Evolutionary conservation across 2,329 filamentous ascomycete species (phyloP).

Genomic region (Emmonsia crescens): DNA sequence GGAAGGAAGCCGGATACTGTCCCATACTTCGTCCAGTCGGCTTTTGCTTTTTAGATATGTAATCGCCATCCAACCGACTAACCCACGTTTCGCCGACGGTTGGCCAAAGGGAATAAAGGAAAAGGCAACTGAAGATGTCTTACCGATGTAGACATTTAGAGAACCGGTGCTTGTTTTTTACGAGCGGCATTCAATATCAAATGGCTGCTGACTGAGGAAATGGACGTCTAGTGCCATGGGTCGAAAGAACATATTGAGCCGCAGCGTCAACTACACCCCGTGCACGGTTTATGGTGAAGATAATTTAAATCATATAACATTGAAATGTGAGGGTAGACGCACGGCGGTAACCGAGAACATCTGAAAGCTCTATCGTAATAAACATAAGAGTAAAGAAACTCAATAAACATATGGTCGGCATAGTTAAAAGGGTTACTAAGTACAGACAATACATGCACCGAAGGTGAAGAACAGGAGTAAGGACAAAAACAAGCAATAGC

Average conservation of each 20-base stretch:
- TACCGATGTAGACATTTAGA: background rate
- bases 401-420: background rate
- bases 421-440: background rate
- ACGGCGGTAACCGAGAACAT: background rate
- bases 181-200: background rate
- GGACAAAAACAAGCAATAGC: background rate
- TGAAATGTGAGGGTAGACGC: background rate
- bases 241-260: background rate
- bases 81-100: background rate
- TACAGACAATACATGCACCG: conserved; percentile 1
- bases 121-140: background rate
- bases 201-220: background rate
- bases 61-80: background rate
- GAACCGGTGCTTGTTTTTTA: background rate
- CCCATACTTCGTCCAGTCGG: background rate
- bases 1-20: background rate
- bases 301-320: background rate
- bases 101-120: background rate
- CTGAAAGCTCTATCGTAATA: background rate
- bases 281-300: background rate
- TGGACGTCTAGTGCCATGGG: background rate
- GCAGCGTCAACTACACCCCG: background rate
- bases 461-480: background rate
- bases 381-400: background rate
- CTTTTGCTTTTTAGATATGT: background rate